A percentile compares a stretch with the other conserved stretches of the same genome.
These are phyloP conservation scores for Scheffersomyces segobiensis DNA, from an alignment of 1,139 yeast genomes.

Conservation along the genomic window DNA sequence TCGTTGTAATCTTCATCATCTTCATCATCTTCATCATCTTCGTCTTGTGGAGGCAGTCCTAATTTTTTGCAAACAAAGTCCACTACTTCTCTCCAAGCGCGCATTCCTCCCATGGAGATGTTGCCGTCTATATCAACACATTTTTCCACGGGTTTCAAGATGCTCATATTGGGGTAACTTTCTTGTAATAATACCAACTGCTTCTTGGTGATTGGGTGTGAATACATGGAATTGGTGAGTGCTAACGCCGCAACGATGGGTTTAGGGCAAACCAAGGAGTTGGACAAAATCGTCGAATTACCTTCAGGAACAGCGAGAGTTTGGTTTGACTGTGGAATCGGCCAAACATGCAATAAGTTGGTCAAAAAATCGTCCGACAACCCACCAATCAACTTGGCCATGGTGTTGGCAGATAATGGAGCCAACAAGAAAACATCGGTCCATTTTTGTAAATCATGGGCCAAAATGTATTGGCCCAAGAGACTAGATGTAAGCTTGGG, in stretches of 20 bases:
- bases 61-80: conserved; percentile 26
- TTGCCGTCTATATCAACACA: conserved; percentile 32
- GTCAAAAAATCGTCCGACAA: conserved; percentile 28
- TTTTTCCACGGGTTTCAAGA: conserved; percentile 32
- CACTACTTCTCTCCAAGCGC: conserved; percentile 33
- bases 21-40: conserved; percentile 22
- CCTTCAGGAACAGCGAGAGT: conserved; percentile 2
- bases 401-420: conserved; percentile 30
- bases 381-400: conserved; percentile 31
- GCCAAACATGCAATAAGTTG: conserved; percentile 29
- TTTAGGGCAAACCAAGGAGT: conserved; percentile 21
- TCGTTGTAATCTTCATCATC: conserved; percentile 14
- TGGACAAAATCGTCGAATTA: conserved; percentile 20
- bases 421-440: conserved; percentile 35
- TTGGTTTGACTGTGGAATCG: conserved; percentile 12
- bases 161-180: conserved; percentile 27
- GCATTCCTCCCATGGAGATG: conserved; percentile 35
- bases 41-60: conserved; percentile 23
- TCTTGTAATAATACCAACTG: conserved; percentile 25
- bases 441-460: conserved; percentile 28
- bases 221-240: conserved; percentile 28
- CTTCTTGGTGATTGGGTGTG: conserved; percentile 30
- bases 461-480: conserved; percentile 17
- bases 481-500: conserved; percentile 4
- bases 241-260: conserved; percentile 31